These are phyloP conservation scores for Pistacia atlantica DNA, from an alignment of 345 rosid genomes.

Conservation along the genomic window DNA sequence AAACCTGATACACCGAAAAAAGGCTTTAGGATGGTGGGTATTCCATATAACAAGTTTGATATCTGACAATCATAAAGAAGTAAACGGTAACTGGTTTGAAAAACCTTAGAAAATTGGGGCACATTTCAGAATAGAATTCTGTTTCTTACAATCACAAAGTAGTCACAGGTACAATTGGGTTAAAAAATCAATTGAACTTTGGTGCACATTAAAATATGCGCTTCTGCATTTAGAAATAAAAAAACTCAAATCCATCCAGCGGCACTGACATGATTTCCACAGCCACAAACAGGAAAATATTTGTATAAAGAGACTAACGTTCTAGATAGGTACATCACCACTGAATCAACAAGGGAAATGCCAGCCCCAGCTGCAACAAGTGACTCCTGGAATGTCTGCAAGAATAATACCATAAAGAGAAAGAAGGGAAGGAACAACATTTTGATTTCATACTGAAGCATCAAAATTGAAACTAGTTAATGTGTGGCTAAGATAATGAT, in stretches of 20 bases:
- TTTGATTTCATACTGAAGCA: background rate
- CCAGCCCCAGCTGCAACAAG: slow-evolving; percentile 85
- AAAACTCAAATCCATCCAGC: background rate
- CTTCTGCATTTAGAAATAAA: background rate
- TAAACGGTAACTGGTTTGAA: background rate
- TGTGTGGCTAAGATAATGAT: too few relatives aligned
- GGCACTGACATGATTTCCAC: slow-evolving; percentile 7
- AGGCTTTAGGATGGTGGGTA: background rate
- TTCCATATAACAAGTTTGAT: background rate
- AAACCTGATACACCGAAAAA: slow-evolving; percentile 46
- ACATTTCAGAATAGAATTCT: background rate
- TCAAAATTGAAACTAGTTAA: background rate
- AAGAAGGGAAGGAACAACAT: background rate
- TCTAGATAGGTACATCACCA: slow-evolving; percentile 80
- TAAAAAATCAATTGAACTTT: slow-evolving; percentile 1
- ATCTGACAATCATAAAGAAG: background rate
- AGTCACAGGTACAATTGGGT: background rate
- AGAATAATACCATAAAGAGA: slow-evolving; percentile 17
- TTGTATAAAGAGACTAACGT: slow-evolving; percentile 46
- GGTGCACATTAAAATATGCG: background rate
- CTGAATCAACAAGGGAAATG: slow-evolving; percentile 87
- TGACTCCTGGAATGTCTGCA: slow-evolving; percentile 64
- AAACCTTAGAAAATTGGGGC: background rate
- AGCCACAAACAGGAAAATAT: background rate
- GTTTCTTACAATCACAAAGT: background rate